Base-by-base conservation (phyloP, 2,329 filamentous ascomycete species). In the Didymella sp. region DNA sequence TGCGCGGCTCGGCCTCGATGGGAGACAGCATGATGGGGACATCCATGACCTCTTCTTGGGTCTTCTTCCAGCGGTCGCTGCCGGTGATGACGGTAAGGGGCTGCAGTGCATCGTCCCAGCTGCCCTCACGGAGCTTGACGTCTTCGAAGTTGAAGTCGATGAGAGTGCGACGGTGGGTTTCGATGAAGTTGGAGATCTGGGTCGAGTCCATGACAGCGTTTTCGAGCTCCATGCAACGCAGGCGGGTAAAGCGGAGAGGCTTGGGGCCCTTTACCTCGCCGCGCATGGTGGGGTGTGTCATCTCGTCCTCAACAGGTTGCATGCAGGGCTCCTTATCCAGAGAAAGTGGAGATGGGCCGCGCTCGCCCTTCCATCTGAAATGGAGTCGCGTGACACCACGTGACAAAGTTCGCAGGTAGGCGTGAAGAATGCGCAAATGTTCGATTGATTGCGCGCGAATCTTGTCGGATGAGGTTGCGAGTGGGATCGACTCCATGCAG, bases 91-190 rank as follows among this genome's bases (percentile, higher is more conserved):
- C 63, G 24, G 84, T 86, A 54, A 96, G 78, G 1, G 90, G 89
- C 35, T 87, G 85, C n/a, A 96, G 83, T 0, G 91, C 91, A 27
- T 92, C 88, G 56, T 95, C 89, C 91, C 91, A 96, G 55, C 82
- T 88, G 25, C 89, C 91, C 58, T 85, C 83, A 47, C 86, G 82
- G 40, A 96, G 82, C 27, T 84, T 81, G 17, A 93, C 87, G 60
- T 90, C 87, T 71, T 92, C 87, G 73, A 96, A 92, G 72, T 92
- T 88, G 70, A 94, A 91, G 70, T 94, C 89, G 61, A 84, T 82
- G 42, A 96, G 85, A 0, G 86, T 88, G 52, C 80, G 79, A 27
- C 85, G 83, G 76, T 96, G 91, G 12, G 80, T 78, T 46, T 81
- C 77, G 56, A 95, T 87, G 60, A 96, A 86, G 13, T 82, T 80